Evolutionary conservation across 768 basidiomycete genomes (phyloP).

Genomic region (Mrakia hoshinonis): DNA sequence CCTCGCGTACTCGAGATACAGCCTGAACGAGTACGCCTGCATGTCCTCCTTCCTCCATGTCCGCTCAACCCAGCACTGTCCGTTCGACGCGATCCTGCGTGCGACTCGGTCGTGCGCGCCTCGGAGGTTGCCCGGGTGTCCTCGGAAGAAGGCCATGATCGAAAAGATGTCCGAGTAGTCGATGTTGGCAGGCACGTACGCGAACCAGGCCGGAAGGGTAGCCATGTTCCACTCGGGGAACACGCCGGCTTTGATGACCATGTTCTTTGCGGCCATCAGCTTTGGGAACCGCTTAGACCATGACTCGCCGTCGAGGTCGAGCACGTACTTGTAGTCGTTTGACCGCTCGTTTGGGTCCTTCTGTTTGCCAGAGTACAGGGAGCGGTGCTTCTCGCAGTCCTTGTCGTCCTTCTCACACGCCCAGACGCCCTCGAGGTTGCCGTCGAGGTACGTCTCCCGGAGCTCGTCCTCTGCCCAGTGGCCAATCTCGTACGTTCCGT

Average conservation of each 20-base stretch:
- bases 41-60: conserved; percentile 35
- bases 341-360: conserved; percentile 39
- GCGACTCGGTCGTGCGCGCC: conserved; percentile 42
- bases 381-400: conserved; percentile 8
- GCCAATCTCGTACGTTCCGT: conserved; percentile 35
- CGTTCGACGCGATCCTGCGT: conserved; percentile 41
- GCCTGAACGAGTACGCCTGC: conserved; percentile 41
- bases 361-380: conserved; percentile 1
- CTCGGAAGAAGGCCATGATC: conserved; percentile 43
- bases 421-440: conserved; percentile 40
- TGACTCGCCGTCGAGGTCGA: conserved; percentile 43
- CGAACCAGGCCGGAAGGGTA: conserved; percentile 41
- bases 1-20: conserved; percentile 41
- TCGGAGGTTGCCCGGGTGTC: conserved; percentile 36
- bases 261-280: conserved; percentile 41
- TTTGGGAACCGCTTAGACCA: conserved; percentile 42
- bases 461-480: conserved; percentile 32
- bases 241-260: conserved; percentile 42
- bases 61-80: conserved; percentile 42
- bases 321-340: conserved; percentile 43
- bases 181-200: conserved; percentile 42
- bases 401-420: conserved; percentile 35
- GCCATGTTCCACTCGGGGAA: conserved; percentile 44
- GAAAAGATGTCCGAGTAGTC: conserved; percentile 42
- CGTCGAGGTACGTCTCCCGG: conserved; percentile 41